These are phyloP conservation scores for Lineolata rhizophorae DNA, from an alignment of 495 filamentous ascomycete genomes.

Conservation along the genomic window DNA sequence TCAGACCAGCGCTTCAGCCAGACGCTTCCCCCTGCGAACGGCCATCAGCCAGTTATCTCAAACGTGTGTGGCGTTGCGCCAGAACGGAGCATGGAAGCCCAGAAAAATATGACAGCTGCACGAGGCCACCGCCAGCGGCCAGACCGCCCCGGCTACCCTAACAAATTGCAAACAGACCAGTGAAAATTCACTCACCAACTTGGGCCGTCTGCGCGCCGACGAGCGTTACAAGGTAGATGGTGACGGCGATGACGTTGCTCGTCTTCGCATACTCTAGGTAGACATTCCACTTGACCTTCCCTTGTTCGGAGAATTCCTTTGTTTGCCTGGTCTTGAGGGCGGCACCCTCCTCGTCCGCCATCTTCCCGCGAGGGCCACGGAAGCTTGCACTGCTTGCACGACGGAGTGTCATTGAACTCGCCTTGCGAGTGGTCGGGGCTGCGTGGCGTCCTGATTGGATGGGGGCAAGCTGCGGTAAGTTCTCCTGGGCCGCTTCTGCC, in stretches of 20 bases:
- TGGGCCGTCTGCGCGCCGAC: constrained; percentile 61
- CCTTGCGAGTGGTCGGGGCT: constrained; percentile 19
- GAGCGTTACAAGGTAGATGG: constrained; percentile 56
- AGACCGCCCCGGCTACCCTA: too few species aligned
- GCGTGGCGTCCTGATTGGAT: constrained; percentile 31
- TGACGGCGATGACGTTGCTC: constrained; percentile 69
- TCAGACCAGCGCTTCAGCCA: constrained; percentile 95
- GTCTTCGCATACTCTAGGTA: constrained; percentile 57
- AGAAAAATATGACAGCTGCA: constrained; percentile 1
- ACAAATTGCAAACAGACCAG: too few species aligned
- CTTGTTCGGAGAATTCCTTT: constrained; percentile 75
- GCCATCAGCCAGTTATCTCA: too few species aligned
- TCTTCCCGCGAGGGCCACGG: constrained; percentile 59
- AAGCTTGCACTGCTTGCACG: constrained; percentile 86
- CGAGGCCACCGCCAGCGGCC: too few species aligned
- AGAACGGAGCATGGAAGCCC: too few species aligned
- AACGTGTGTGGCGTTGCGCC: too few species aligned
- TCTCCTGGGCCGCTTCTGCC: constrained; percentile 51
- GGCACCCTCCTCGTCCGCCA: constrained; percentile 60
- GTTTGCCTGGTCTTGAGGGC: constrained; percentile 54
- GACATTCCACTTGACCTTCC: constrained; percentile 83
- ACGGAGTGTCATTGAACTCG: constrained; percentile 55
- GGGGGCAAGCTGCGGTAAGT: constrained; percentile 42
- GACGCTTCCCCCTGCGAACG: constrained; percentile 38
- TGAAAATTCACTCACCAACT: constrained; percentile 26